Evolutionary conservation across 1,284 basidiomycete genomes (phyloP), one percentile per base, ranked within the genome.

Genomic region (Ceratobasidium sp.): DNA sequence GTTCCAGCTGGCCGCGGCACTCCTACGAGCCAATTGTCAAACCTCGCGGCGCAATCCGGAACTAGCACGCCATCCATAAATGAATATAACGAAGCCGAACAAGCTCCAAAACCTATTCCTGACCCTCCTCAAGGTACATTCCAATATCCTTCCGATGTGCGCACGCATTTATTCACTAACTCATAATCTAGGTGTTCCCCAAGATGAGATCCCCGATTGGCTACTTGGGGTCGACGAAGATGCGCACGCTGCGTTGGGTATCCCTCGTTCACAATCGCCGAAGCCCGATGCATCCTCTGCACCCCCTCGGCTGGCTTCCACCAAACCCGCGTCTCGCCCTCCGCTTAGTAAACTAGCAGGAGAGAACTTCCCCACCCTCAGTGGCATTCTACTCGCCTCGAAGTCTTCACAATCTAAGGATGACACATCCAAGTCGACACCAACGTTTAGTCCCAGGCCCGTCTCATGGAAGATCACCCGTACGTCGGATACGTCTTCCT

Each of bases 201-300:
- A 64, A 52, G 62, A 66, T 4, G 50, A 66, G 27, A 56, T 66
- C 19, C 62, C 62, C 9, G 62, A 66, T 27, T 66, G 62, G 62
- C 36, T 66, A 1, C 29, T 66, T 9, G 39, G 41, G 7, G 33
- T n/a, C 2, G 52, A n/a, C 5, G 62, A 56, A 36, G 62, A 66
- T 41, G 19, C 62, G 7, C 52, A 66, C 42, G 62, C 50, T 7
- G 41, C 25, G 9, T 47, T 66, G 23, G 62, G 62, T 29, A 23
- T 66, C 11, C 44, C 62, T 5, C 62, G 62, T n/a, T 27, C 52
- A 25, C 16, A 39, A 33, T 44, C 62, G 8, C 52, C 62, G 11
- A 33, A 54, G 36, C 50, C 58, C 11, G 23, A 27, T 8, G 47
- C 21, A 6, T 23, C 47, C 4, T 50, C 47, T 6, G 23, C n/a